These are phyloP conservation scores for Fusarium illudens DNA, from an alignment of 2,329 filamentous ascomycete genomes.

Conservation along the genomic window DNA sequence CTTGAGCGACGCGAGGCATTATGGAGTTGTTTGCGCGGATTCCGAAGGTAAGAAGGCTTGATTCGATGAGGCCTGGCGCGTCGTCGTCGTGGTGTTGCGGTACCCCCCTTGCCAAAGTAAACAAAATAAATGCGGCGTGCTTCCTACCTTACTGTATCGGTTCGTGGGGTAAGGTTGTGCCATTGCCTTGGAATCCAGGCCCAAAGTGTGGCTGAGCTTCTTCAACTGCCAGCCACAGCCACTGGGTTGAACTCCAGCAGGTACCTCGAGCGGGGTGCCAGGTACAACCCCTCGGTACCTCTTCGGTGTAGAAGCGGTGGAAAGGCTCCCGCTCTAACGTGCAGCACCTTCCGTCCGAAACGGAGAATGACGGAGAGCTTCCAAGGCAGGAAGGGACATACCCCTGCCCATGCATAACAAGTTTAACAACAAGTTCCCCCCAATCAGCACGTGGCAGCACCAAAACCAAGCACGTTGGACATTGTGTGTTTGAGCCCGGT, in stretches of 20 bases:
- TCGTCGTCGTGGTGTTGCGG: slow-evolving; percentile 41
- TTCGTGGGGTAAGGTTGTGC: slow-evolving; percentile 28
- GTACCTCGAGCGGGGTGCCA: not conserved
- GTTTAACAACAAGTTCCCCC: not conserved
- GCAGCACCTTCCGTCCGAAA: slow-evolving; percentile 27
- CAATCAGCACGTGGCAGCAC: slow-evolving; percentile 24
- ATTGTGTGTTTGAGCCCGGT: slow-evolving; percentile 23
- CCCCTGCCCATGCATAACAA: slow-evolving; percentile 15
- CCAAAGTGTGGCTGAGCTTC: slow-evolving; percentile 18
- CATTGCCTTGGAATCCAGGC: slow-evolving; percentile 30
- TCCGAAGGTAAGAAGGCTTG: slow-evolving; percentile 31
- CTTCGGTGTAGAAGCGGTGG: not conserved
- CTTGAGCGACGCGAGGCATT: slow-evolving; percentile 68
- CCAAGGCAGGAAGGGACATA: slow-evolving; percentile 22
- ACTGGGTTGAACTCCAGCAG: not conserved
- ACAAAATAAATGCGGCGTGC: slow-evolving; percentile 42
- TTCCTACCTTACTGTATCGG: not conserved
- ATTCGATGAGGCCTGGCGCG: slow-evolving; percentile 39
- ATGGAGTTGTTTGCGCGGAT: slow-evolving; percentile 36
- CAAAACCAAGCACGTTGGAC: slow-evolving; percentile 27
- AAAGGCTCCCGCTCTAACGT: not conserved
- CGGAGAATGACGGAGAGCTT: slow-evolving; percentile 15
- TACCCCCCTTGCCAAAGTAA: slow-evolving; percentile 40
- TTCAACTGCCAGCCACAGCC: not conserved
- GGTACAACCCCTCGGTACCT: not conserved